Base-by-base conservation (phyloP, 257 asterid species). In the Nicotiana tabacum region DNA sequence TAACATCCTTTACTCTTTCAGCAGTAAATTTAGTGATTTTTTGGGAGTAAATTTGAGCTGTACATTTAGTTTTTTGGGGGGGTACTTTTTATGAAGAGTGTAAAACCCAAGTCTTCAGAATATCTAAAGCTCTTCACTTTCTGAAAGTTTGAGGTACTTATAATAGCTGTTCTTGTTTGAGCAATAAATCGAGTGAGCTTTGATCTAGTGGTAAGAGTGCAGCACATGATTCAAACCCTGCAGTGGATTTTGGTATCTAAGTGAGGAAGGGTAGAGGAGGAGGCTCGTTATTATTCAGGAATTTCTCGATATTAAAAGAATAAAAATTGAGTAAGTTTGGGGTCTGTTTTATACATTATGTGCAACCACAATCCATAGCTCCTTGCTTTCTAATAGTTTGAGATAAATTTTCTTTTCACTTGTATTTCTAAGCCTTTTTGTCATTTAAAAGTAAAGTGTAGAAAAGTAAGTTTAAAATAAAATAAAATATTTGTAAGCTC, bases 1-100 rank as follows among this genome's bases (percentile, higher is more conserved):
- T 74, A 6, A 46, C 17, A 56, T 82, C 6, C 67, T 84, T 64
- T 39, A 78, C 15, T 46, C 35, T 67, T 55, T 55, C 2, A 55
- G 60, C 39, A 6, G 48, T 17, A 46, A 43, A 12, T 13, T 51
- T 74, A 13, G 32, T 82, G 32, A 74, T 82, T 68, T 24, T 9
- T 56, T 10, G 74, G 48, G n/a, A 1, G 15, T 30, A 55, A 16
- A 51, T 66, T 78, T 72, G 81, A 77, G 48, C n/a, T 58, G 72
- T 56, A 16, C 69, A 79, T 37, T 51, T 86, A 94, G 99, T 94
- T 90, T 77, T 81, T 92, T 48, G 4, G 35, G 35, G 66, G 77
- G 70, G 81, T 29, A 51, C 55, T 82, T 81, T 84, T 46, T 51
- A 33, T 33, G 39, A n/a, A 68, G 56, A 58, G 81, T 85, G 56